These are phyloP conservation scores for Tylopilus sp. DNA, from an alignment of 768 basidiomycete genomes.

Conservation along the genomic window DNA sequence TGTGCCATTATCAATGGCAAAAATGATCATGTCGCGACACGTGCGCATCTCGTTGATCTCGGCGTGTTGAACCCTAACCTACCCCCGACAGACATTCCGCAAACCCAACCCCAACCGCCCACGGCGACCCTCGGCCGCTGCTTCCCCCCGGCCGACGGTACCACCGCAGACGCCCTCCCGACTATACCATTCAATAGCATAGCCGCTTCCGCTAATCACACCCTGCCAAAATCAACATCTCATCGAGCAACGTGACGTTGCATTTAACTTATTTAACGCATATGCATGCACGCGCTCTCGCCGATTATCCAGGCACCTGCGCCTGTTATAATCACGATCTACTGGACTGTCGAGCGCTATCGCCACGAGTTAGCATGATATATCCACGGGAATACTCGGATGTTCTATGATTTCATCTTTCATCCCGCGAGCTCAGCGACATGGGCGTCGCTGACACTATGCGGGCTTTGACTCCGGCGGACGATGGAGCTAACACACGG, in stretches of 20 bases:
- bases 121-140: conserved; percentile 22
- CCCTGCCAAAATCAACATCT: conserved; percentile 14
- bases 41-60: conserved; percentile 28
- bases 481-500: conserved; percentile 27
- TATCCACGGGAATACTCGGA: conserved; percentile 21
- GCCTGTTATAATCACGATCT: conserved; percentile 27
- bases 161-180: conserved; percentile 34
- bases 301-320: conserved; percentile 17
- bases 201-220: conserved; percentile 17
- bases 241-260: conserved; percentile 9
- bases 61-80: neutral
- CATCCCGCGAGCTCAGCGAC: conserved; percentile 7
- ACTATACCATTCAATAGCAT: conserved; percentile 34
- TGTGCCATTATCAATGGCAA: conserved; percentile 47
- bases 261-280: conserved; percentile 30
- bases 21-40: conserved; percentile 52
- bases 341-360: conserved; percentile 10
- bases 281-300: conserved; percentile 18
- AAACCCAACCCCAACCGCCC: conserved; percentile 27
- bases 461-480: neutral
- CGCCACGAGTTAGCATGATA: conserved; percentile 27
- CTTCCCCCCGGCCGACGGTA: conserved; percentile 19
- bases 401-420: conserved; percentile 21
- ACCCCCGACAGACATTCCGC: conserved; percentile 29
- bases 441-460: conserved; percentile 4